Evolutionary conservation across 192 early-diverging fungal species (phyloP).

Genomic region (Anaeromyces robustus): DNA sequence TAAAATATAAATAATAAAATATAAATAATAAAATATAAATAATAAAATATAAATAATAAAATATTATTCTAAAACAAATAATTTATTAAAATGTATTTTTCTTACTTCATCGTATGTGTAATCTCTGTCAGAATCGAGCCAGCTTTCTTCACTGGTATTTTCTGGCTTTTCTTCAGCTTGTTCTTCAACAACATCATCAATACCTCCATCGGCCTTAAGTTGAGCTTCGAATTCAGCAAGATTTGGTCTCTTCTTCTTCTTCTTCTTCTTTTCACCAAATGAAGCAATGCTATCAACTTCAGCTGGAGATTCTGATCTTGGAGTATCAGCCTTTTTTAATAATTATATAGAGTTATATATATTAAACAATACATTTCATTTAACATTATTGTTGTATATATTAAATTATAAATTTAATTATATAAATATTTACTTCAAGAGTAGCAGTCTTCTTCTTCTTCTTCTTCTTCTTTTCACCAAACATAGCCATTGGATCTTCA

Average conservation of each 20-base stretch:
- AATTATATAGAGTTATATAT: slow-evolving; percentile 7
- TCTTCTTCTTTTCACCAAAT: slow-evolving; percentile 60
- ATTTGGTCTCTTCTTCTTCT: slow-evolving; percentile 53
- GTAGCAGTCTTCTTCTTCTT: slow-evolving; percentile 48
- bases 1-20: too few species aligned
- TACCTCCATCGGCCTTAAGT: slow-evolving; percentile 14
- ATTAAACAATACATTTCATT: too few species aligned
- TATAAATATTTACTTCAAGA: background rate
- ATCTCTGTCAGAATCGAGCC: slow-evolving; percentile 79
- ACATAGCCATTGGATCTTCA: slow-evolving; percentile 45
- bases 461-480: slow-evolving; percentile 77
- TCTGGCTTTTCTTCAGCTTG: background rate
- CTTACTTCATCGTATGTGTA: slow-evolving; percentile 80
- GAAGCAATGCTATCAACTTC: slow-evolving; percentile 29
- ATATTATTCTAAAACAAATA: background rate
- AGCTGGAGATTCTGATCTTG: slow-evolving; percentile 7
- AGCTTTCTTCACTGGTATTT: slow-evolving; percentile 17
- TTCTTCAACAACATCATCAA: slow-evolving; percentile 3
- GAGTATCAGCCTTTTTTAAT: background rate
- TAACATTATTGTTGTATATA: too few species aligned
- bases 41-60: too few species aligned
- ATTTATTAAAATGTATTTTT: background rate
- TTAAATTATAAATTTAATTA: too few species aligned
- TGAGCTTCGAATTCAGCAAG: slow-evolving; percentile 72
- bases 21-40: too few species aligned